These are phyloP conservation scores for Trichophyton schoenleinii DNA, from an alignment of 2,329 filamentous ascomycete genomes.

Conservation along the genomic window DNA sequence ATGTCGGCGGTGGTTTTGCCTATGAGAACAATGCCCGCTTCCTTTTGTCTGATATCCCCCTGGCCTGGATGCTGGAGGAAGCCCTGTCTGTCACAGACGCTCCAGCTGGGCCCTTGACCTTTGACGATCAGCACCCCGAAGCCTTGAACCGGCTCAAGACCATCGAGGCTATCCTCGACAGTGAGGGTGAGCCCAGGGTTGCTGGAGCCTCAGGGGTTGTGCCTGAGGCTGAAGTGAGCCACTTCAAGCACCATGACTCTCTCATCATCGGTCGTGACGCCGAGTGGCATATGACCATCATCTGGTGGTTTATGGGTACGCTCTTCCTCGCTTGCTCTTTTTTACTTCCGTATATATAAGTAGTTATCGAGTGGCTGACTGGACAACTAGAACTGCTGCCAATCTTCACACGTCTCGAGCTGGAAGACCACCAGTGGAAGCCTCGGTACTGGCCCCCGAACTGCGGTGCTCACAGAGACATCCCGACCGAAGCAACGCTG, in stretches of 20 bases:
- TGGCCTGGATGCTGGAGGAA: constrained; percentile 44
- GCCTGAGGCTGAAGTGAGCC: not conserved
- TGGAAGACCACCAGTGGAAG: constrained; percentile 26
- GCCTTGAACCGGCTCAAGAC: constrained; percentile 1
- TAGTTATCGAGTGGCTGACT: too few relatives aligned
- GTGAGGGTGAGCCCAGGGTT: not conserved
- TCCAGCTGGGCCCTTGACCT: constrained; percentile 17
- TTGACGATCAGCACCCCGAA: constrained; percentile 12
- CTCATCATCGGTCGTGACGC: constrained; percentile 22
- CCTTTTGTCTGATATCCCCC: constrained; percentile 38
- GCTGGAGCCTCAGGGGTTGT: not conserved
- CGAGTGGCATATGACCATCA: constrained; percentile 17
- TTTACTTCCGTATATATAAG: not conserved
- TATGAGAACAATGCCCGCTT: constrained; percentile 20
- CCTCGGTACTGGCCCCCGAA: constrained; percentile 26
- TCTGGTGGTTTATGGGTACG: constrained; percentile 26
- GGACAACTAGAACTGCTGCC: constrained; percentile 23
- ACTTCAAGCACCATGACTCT: constrained; percentile 21
- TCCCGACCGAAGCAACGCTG: constrained; percentile 21
- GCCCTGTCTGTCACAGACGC: constrained; percentile 19
- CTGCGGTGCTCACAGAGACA: constrained; percentile 23
- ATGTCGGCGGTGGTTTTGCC: constrained; percentile 44
- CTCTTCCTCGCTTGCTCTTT: not conserved
- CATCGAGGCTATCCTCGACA: constrained; percentile 6
- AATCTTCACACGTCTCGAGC: constrained; percentile 26